phyloP scores from a whole-genome alignment of 2,329 filamentous ascomycete genomes.

The Ilyonectria mors-panacis region DNA sequence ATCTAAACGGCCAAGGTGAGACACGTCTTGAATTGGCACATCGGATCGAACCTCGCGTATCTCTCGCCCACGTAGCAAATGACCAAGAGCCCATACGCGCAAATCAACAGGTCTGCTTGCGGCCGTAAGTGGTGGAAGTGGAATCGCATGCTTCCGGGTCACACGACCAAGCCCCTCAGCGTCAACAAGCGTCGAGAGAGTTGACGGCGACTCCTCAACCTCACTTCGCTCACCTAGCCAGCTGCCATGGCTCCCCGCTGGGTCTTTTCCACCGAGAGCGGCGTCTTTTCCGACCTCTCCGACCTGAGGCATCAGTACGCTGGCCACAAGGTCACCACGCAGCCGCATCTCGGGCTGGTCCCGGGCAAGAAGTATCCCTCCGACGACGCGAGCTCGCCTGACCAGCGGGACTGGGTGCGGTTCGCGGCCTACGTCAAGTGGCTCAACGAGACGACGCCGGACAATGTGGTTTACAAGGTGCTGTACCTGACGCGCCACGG shows the following conservation, averaged over 20 bases:
- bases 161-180: conserved; percentile 11
- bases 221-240: neutral
- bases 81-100: neutral
- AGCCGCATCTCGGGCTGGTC: conserved; percentile 68
- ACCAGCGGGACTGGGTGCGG: conserved; percentile 66
- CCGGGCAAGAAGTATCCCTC: conserved; percentile 62
- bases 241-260: conserved; percentile 39
- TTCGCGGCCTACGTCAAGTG: conserved; percentile 63
- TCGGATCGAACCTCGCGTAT: no score
- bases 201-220: neutral
- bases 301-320: conserved; percentile 48
- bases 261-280: conserved; percentile 45
- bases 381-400: conserved; percentile 48
- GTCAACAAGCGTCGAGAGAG: neutral
- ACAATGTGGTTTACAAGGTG: conserved; percentile 67
- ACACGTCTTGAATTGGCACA: neutral
- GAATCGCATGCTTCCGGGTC: conserved; percentile 3
- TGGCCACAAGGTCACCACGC: conserved; percentile 54
- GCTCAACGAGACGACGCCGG: conserved; percentile 60
- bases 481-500: conserved; percentile 71
- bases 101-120: neutral
- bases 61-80: no score
- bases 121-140: neutral
- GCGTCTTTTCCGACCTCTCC: conserved; percentile 62
- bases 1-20: neutral